These are phyloP conservation scores for Botrytis sinoallii DNA, from an alignment of 2,329 filamentous ascomycete species.

Conservation along the genomic window DNA sequence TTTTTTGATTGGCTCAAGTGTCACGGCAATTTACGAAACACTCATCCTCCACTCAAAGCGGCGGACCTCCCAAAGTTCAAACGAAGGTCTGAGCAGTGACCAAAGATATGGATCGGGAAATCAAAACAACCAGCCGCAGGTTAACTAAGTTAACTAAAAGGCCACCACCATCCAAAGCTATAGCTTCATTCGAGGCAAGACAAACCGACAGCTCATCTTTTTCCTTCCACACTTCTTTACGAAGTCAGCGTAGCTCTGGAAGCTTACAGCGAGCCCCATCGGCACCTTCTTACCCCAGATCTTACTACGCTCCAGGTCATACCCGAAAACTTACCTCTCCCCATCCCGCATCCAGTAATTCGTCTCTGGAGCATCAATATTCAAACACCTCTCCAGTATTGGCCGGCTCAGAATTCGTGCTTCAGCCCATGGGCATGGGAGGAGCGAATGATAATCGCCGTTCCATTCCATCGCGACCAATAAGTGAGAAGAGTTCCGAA, in stretches of 20 bases:
- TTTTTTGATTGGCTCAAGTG: constrained; percentile 16
- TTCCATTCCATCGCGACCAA: constrained; percentile 41
- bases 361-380: constrained; percentile 36
- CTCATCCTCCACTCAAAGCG: constrained; percentile 20
- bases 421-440: constrained; percentile 24
- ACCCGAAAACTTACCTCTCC: constrained; percentile 44
- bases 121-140: constrained; percentile 47
- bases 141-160: constrained; percentile 57
- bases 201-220: constrained; percentile 48
- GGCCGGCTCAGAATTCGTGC: constrained; percentile 30
- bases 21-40: constrained; percentile 21
- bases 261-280: constrained; percentile 60
- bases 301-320: constrained; percentile 31
- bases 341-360: constrained; percentile 45
- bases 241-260: constrained; percentile 62
- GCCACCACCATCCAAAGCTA: constrained; percentile 39
- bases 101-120: constrained; percentile 32
- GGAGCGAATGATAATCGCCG: constrained; percentile 34
- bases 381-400: constrained; percentile 35
- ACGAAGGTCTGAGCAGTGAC: constrained; percentile 20
- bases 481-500: constrained; percentile 50
- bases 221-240: constrained; percentile 43
- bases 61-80: constrained; percentile 19
- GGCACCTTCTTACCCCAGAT: constrained; percentile 46
- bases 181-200: constrained; percentile 49